phyloP scores from a whole-genome alignment of 345 rosid species.

The Hibiscus syriacus region DNA sequence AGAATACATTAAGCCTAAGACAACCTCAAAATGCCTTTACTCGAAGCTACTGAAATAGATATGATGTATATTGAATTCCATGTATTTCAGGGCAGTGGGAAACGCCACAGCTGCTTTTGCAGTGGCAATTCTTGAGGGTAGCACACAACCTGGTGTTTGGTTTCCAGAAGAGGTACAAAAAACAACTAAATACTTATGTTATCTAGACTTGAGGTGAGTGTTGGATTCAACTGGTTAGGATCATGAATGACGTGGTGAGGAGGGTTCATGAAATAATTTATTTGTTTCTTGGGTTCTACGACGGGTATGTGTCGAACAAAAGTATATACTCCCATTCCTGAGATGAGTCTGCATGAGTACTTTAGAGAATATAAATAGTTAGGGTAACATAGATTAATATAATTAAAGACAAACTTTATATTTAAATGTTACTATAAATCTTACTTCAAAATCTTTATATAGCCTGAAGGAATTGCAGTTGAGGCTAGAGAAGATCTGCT shows the following conservation, averaged over 20 bases:
- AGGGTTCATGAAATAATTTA: too few relatives aligned
- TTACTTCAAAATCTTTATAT: neutral
- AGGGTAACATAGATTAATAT: too few relatives aligned
- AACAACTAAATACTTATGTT: neutral
- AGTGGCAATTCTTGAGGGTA: conserved; percentile 83
- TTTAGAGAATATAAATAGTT: too few relatives aligned
- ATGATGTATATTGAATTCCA: neutral
- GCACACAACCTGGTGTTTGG: conserved; percentile 93
- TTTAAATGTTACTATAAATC: neutral
- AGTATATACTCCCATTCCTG: neutral
- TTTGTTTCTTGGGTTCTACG: too few relatives aligned
- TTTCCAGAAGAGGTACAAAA: conserved; percentile 81
- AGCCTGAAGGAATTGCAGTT: conserved; percentile 86
- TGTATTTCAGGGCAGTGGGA: conserved; percentile 65
- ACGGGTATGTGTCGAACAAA: neutral
- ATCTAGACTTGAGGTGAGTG: neutral
- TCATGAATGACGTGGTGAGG: too few relatives aligned
- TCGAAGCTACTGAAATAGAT: neutral
- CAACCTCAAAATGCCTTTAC: neutral
- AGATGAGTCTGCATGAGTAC: too few relatives aligned
- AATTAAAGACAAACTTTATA: neutral
- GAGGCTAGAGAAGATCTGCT: conserved; percentile 85
- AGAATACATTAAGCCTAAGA: too few relatives aligned
- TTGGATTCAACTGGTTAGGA: too few relatives aligned
- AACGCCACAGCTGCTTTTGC: conserved; percentile 64